These are phyloP conservation scores for Ustilago sp. DNA, from an alignment of 1,284 basidiomycete genomes.

Conservation along the genomic window DNA sequence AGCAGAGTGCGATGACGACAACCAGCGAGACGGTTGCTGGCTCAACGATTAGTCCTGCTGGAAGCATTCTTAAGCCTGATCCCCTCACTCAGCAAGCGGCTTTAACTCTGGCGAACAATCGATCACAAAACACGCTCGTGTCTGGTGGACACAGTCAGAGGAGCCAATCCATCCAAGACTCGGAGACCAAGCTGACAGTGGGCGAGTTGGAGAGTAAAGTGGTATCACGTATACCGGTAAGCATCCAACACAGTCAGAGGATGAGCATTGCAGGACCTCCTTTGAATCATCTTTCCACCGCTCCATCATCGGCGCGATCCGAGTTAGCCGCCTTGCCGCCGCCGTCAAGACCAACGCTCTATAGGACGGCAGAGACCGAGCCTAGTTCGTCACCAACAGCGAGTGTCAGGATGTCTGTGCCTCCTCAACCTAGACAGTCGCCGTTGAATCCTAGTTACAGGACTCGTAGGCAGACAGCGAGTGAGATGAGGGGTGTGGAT, in stretches of 20 bases:
- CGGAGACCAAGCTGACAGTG: conserved; percentile 9
- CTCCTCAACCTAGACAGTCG: conserved; percentile 29
- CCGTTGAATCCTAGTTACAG: conserved; percentile 31
- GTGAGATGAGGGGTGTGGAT: conserved; percentile 11
- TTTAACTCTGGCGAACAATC: conserved; percentile 6
- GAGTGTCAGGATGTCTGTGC: conserved; percentile 24
- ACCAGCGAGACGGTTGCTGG: conserved; percentile 15
- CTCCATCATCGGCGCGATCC: conserved; percentile 12
- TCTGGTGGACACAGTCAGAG: conserved; percentile 29
- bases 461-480: conserved; percentile 17
- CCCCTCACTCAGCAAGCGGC: conserved; percentile 5
- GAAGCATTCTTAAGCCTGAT: conserved; percentile 25
- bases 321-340: conserved; percentile 5
- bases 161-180: conserved; percentile 30
- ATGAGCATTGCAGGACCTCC: conserved; percentile 32
- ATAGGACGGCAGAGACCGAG: conserved; percentile 35
- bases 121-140: conserved; percentile 32
- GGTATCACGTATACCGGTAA: conserved; percentile 17
- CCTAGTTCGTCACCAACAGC: conserved; percentile 9
- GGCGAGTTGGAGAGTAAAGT: conserved; percentile 1
- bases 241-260: conserved; percentile 33
- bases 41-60: conserved; percentile 5
- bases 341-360: conserved; percentile 15
- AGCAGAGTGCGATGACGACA: background rate
- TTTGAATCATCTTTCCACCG: conserved; percentile 35